phyloP scores from a whole-genome alignment of 1,139 yeast species.

The Debaryomyces nepalensis region DNA sequence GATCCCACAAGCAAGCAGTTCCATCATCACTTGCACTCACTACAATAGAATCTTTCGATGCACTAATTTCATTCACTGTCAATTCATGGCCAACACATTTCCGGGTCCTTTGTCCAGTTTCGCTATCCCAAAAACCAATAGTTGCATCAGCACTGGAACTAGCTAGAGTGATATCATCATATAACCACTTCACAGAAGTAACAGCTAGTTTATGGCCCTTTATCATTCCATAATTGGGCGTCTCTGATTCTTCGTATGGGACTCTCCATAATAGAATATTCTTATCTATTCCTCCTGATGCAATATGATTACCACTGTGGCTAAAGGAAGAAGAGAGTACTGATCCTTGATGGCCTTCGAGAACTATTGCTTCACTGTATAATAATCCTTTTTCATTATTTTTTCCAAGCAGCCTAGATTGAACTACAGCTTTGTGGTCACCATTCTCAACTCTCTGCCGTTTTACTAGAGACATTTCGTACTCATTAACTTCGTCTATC shows the following conservation, averaged over 20 bases:
- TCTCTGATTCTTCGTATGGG: constrained; percentile 31
- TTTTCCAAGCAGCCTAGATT: neutral
- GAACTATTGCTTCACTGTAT: constrained; percentile 15
- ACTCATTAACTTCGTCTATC: neutral
- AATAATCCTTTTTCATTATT: constrained; percentile 1
- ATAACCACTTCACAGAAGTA: constrained; percentile 53
- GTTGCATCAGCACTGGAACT: constrained; percentile 58
- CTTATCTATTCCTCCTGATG: constrained; percentile 59
- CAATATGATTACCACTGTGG: constrained; percentile 46
- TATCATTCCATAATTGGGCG: constrained; percentile 44
- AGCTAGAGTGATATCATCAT: constrained; percentile 38
- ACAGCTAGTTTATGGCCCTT: constrained; percentile 56
- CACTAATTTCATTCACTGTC: constrained; percentile 58
- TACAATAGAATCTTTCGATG: constrained; percentile 35
- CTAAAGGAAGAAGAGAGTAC: constrained; percentile 51
- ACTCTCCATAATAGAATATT: constrained; percentile 51
- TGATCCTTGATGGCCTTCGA: constrained; percentile 56
- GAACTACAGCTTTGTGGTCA: constrained; percentile 5
- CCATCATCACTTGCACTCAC: constrained; percentile 75
- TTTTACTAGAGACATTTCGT: constrained; percentile 29
- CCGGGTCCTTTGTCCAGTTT: constrained; percentile 57
- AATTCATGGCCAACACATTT: constrained; percentile 57
- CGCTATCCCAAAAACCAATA: constrained; percentile 58
- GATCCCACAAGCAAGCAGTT: constrained; percentile 63
- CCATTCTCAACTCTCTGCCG: constrained; percentile 21